Evolutionary conservation across 2,329 filamentous ascomycete genomes (phyloP), one percentile per base, ranked within the genome.

Genomic region (Xylariaceae sp.): DNA sequence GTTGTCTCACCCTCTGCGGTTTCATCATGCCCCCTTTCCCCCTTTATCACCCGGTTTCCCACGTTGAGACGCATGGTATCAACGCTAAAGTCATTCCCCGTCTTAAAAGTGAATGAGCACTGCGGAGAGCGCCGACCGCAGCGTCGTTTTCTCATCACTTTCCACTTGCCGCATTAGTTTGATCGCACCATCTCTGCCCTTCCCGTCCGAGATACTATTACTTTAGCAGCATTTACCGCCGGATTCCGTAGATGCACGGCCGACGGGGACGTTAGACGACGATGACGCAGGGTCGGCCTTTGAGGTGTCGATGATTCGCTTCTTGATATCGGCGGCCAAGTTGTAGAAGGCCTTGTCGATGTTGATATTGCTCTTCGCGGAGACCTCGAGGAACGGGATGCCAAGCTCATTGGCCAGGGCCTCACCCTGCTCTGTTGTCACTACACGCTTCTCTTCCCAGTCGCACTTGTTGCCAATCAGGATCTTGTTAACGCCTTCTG

Each of bases 381-480:
- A 96, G 64, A 99, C 94, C 76, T 99, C 94, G 74, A 99, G 89
- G 82, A 99, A 99, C 17, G 94, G 93, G 66, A 99, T 96, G 72
- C 92, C 92, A 62, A 99, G 87, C 77, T 97, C 94, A 77, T 96
- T 89, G 61, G 94, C 94, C 58, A 99, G 85, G 66, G 88, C 88
- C 76, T 99, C 92, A 69, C 94, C 94, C 72, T 92, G 88, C 75
- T 97, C 92, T 61, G 89, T 96, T 53, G 90, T 92, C 48, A 99
- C 89, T 57, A 90, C 92, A 68, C 94, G 88, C 83, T 97, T 97
- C 79, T 99, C 94, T 77, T 97, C 94, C 94, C 94, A 97, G 78
- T 99, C 94, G 79, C 94, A 99, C 80, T 99, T 99, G 84, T 99
- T 99, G 74, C 94, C 94, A 68, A 99, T 97, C 67, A 99, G 85